These are phyloP conservation scores for Yarrowia galli DNA, from an alignment of 1,139 yeast species.

Conservation along the genomic window DNA sequence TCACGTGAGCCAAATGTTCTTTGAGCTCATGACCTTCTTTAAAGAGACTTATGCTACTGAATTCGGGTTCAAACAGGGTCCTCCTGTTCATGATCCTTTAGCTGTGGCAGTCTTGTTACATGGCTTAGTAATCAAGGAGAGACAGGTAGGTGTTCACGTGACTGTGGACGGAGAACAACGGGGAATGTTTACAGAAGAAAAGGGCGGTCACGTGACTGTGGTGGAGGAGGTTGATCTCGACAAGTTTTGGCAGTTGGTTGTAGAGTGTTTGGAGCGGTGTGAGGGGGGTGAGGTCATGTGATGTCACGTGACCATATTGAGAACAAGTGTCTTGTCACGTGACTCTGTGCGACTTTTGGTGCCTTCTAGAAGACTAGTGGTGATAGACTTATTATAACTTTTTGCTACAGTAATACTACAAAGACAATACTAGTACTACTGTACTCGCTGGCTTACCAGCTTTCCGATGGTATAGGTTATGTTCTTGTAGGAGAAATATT, in stretches of 20 bases:
- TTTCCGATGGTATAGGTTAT: too few species aligned
- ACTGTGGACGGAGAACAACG: background rate
- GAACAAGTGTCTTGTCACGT: too few species aligned
- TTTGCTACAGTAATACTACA: too few species aligned
- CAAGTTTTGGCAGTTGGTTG: constrained; percentile 7
- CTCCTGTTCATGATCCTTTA: constrained; percentile 84
- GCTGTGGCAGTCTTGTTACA: constrained; percentile 65
- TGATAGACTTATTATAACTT: too few species aligned
- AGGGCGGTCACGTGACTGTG: background rate
- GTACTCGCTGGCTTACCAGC: too few species aligned
- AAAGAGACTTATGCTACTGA: constrained; percentile 56
- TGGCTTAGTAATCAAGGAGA: background rate
- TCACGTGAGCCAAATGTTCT: constrained; percentile 58
- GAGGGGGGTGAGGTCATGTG: background rate
- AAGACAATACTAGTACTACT: too few species aligned
- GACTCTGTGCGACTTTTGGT: too few species aligned
- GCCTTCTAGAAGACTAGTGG: too few species aligned
- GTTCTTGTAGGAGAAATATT: too few species aligned
- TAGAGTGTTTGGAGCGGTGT: background rate
- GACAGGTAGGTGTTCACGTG: background rate
- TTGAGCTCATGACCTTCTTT: constrained; percentile 65
- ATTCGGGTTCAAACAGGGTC: constrained; percentile 63
- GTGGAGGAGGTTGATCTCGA: constrained; percentile 8
- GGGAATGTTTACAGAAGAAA: background rate
- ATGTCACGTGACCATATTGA: too few species aligned